Evolutionary conservation across 768 basidiomycete genomes (phyloP).

Genomic region (Serendipita sp.): DNA sequence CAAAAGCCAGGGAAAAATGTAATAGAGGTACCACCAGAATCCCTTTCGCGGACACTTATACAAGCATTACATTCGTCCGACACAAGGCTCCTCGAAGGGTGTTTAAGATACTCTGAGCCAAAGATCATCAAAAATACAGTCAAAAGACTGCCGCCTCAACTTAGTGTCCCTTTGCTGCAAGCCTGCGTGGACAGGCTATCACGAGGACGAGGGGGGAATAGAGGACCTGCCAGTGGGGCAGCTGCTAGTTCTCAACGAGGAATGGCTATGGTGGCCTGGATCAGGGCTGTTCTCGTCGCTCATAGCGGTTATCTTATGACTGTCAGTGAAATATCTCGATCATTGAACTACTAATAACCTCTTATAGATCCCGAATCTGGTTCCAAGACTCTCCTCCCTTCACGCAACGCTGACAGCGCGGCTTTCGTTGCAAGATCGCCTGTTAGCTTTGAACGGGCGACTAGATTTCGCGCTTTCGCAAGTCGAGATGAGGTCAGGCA

Average conservation of each 20-base stretch:
- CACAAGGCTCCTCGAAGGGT: constrained; percentile 69
- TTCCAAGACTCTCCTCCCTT: constrained; percentile 68
- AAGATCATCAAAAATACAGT: constrained; percentile 75
- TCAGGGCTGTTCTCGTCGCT: constrained; percentile 63
- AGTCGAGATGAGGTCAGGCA: constrained; percentile 73
- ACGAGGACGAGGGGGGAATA: constrained; percentile 49
- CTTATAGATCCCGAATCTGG: constrained; percentile 75
- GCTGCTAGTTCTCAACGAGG: constrained; percentile 69
- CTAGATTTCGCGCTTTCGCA: constrained; percentile 90
- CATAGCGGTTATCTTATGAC: constrained; percentile 92
- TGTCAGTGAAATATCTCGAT: constrained; percentile 30
- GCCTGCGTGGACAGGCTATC: constrained; percentile 83
- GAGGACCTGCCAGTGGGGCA: constrained; percentile 60
- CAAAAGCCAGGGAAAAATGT: neutral
- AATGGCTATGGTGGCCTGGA: constrained; percentile 53
- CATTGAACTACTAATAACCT: neutral
- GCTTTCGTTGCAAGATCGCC: constrained; percentile 63
- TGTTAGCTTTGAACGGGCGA: constrained; percentile 73
- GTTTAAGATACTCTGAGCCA: constrained; percentile 69
- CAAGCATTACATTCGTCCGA: constrained; percentile 95
- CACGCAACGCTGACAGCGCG: constrained; percentile 69
- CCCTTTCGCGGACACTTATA: constrained; percentile 82
- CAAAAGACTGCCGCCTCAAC: constrained; percentile 64
- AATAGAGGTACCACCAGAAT: constrained; percentile 42
- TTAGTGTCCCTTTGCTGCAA: constrained; percentile 70